Base-by-base conservation (phyloP, 106 monocot species). In the Platanthera guangdongensis region DNA sequence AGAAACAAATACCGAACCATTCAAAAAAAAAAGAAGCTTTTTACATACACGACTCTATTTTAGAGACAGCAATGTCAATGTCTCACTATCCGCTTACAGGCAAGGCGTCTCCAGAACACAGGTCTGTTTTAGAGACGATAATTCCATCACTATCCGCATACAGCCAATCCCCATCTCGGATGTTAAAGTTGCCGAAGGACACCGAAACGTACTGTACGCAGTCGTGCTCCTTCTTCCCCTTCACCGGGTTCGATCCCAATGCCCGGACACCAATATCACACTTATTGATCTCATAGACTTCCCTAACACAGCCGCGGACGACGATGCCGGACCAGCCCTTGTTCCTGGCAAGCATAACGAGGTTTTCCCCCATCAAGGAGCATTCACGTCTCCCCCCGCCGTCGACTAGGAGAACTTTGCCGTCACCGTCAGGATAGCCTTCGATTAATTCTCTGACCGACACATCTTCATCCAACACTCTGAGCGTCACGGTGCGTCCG, bases 91-190 rank as follows among this genome's bases (percentile, higher is more conserved):
- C n/a, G n/a, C n/a, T n/a, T n/a, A n/a, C n/a, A n/a, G n/a, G n/a
- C n/a, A n/a, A n/a, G 6, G n/a, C 6, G 9, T 13, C n/a, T 60
- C 60, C 1, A 9, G 2, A 53, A 22, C 55, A 13, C 53, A 76
- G 51, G 19, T 83, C 83, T 13, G 72, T 55, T 51, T 10, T 75
- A 0, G 84, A 84, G 0, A 84, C 47, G 6, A 80, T 57, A 52
- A 84, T 80, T 5, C 84, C 80, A 63, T 80, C 80, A 28, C 72
- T 76, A 52, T 80, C 84, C 5, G 80, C 84, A 15, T 80, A 84
- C 28, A 84, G 74, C 83, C 83, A 83, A 54, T 83, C 83, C 8
- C 83, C 83, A 60, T 83, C 83, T 49, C 79, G 79, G 70, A 83
- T 79, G 18, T 74, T 79, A 2, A 79, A 75, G 16, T 79, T 79